These are phyloP conservation scores for Neostapfia colusana DNA, from an alignment of 176 grass and related monocot genomes.

Conservation along the genomic window DNA sequence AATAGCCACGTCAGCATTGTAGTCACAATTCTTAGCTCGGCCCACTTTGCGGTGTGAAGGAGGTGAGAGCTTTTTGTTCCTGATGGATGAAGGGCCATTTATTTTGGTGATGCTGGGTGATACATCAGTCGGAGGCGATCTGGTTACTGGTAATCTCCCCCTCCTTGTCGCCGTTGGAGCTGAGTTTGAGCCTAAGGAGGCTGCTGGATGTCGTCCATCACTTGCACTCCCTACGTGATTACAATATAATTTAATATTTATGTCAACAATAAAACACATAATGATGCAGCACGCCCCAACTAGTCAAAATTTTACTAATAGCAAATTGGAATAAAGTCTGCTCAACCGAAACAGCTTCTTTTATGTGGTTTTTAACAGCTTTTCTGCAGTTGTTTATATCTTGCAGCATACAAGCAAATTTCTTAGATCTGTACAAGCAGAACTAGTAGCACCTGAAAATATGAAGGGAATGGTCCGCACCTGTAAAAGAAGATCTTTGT, in stretches of 20 bases:
- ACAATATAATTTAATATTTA: slow-evolving; percentile 5
- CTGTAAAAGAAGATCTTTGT: slow-evolving; percentile 57
- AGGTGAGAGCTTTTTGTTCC: slow-evolving; percentile 73
- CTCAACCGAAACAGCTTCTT: slow-evolving; percentile 14
- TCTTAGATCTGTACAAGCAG: slow-evolving; percentile 40
- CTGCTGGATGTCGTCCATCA: slow-evolving; percentile 47
- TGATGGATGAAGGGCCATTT: slow-evolving; percentile 51
- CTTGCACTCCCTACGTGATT: slow-evolving; percentile 59
- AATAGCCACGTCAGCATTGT: slow-evolving; percentile 59
- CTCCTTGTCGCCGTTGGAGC: slow-evolving; percentile 50
- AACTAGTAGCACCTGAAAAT: slow-evolving; percentile 21
- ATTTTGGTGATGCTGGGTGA: slow-evolving; percentile 58
- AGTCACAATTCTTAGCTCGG: slow-evolving; percentile 55
- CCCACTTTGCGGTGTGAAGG: slow-evolving; percentile 43
- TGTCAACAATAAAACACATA: not conserved
- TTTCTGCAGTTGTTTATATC: not conserved
- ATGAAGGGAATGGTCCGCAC: slow-evolving; percentile 47
- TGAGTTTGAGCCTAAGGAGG: slow-evolving; percentile 56
- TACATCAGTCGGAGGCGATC: slow-evolving; percentile 61
- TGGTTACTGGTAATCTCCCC: slow-evolving; percentile 45
- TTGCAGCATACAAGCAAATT: slow-evolving; percentile 20
- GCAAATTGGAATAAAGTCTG: slow-evolving; percentile 27
- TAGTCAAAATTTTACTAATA: not conserved
- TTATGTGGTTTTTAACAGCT: not conserved
- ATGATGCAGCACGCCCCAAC: slow-evolving; percentile 12